Base-by-base conservation (phyloP, 306 rosid species). In the Lotus japonicus region DNA sequence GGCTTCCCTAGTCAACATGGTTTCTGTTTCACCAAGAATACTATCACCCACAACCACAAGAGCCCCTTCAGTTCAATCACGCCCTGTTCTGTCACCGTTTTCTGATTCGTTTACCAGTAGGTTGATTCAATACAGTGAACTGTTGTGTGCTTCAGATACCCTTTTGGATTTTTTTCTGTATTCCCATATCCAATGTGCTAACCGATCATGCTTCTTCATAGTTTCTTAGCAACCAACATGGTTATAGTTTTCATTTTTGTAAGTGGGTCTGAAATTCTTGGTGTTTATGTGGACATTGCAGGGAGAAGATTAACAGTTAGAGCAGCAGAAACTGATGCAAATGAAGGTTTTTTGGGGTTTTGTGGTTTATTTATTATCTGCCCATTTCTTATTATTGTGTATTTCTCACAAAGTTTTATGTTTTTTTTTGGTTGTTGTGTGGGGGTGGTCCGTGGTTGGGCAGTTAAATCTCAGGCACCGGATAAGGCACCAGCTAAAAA, bases 321-420 rank as follows among this genome's bases (percentile, higher is more conserved):
- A 72, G 82, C 82, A 41, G 63, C 74, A 12, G 82, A 78, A 41
- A 78, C 82, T 13, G 82, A 78, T 72, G 39, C 74, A 13, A 78
- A 78, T 66, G 74, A 78, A 78, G 82, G 82, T 48, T 26, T 61
- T 69, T 49, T 26, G 36, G 46, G 16, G 19, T 46, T 70, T 76
- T 77, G 5, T 64, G 4, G 18, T 58, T 48, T 64, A 71, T 9
- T 2, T 65, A 7, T 23, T 78, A 54, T 21, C 42, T 70, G 48
- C 26, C 58, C 31, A 50, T 60, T 50, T 68, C 11, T 13, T 71
- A 11, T 46, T 57, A 21, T 48, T 53, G 7, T 68, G 60, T 56
- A 0, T 70, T 70, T 57, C 13, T 36, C 14, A 64, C 31, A 11
- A 11, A 15, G 28, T 5, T 49, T 56, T 26, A 4, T 9, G 19